phyloP scores from a whole-genome alignment of 2,329 filamentous ascomycete genomes.

The Penicillium sp. region DNA sequence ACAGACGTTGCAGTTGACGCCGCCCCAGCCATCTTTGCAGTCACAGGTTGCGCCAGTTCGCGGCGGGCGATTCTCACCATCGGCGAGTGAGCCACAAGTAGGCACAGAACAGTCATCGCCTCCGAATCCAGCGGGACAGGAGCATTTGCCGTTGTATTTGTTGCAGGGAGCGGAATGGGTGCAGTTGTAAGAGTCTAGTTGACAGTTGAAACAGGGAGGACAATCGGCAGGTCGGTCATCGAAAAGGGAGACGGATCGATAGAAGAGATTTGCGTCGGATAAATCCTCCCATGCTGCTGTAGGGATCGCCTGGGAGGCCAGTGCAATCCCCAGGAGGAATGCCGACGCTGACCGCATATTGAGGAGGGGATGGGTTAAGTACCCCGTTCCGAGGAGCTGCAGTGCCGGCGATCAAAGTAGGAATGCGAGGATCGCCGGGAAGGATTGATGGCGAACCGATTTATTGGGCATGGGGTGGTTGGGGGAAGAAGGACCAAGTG shows the following conservation, averaged over 20 bases:
- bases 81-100: conserved; percentile 84
- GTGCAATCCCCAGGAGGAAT: conserved; percentile 24
- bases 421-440: conserved; percentile 9
- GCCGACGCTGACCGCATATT: conserved; percentile 30
- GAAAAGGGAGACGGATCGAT: conserved; percentile 68
- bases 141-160: conserved; percentile 85
- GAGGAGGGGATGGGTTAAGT: conserved; percentile 6
- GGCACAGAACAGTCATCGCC: conserved; percentile 91
- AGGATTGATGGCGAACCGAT: neutral
- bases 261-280: conserved; percentile 59
- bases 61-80: conserved; percentile 75
- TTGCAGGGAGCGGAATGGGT: conserved; percentile 89
- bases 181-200: conserved; percentile 87
- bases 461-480: conserved; percentile 3
- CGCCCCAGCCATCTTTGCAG: conserved; percentile 90
- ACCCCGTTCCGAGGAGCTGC: conserved; percentile 7
- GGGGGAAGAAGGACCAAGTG: conserved; percentile 5
- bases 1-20: conserved; percentile 98
- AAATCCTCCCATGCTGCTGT: conserved; percentile 49
- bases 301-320: conserved; percentile 26
- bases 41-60: conserved; percentile 71
- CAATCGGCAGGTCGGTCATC: conserved; percentile 63
- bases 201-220: conserved; percentile 84
- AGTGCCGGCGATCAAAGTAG: conserved; percentile 7
- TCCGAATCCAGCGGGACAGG: conserved; percentile 87